Evolutionary conservation across 2,329 filamentous ascomycete genomes (phyloP).

Genomic region (Tetracladium maxilliforme): DNA sequence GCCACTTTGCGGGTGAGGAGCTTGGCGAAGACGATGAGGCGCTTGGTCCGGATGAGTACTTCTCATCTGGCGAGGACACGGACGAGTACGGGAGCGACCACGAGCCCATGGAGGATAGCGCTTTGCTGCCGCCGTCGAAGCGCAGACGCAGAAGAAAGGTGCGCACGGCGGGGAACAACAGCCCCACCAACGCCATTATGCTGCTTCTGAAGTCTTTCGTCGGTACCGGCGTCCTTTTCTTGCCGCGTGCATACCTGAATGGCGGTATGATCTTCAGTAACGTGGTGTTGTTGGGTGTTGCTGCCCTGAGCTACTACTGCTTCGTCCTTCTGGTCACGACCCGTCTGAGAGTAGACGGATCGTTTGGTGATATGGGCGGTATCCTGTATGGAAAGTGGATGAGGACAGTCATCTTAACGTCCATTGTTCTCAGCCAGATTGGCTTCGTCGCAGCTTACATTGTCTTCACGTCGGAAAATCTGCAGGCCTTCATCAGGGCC

Average conservation of each 20-base stretch:
- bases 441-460: slow-evolving; percentile 93
- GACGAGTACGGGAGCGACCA: slow-evolving; percentile 25
- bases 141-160: slow-evolving; percentile 64
- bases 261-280: slow-evolving; percentile 97
- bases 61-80: slow-evolving; percentile 57
- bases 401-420: slow-evolving; percentile 72
- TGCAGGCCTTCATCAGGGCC: slow-evolving; percentile 87
- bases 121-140: slow-evolving; percentile 63
- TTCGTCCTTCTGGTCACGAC: slow-evolving; percentile 88
- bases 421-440: slow-evolving; percentile 89
- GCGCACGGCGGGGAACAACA: slow-evolving; percentile 63
- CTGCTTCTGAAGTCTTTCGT: slow-evolving; percentile 95
- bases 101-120: slow-evolving; percentile 78
- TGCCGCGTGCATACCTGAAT: slow-evolving; percentile 86
- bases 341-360: slow-evolving; percentile 74
- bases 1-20: slow-evolving; percentile 94
- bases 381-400: slow-evolving; percentile 84
- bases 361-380: slow-evolving; percentile 93
- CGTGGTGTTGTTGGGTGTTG: slow-evolving; percentile 72
- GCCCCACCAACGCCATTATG: slow-evolving; percentile 63
- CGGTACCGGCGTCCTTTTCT: slow-evolving; percentile 85
- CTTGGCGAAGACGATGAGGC: slow-evolving; percentile 93
- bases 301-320: slow-evolving; percentile 85
- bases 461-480: slow-evolving; percentile 89
- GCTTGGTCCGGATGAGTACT: slow-evolving; percentile 78